Conservation (phyloP, 352 stramenopile species). For the Halophytophthora batemanensis region DNA sequence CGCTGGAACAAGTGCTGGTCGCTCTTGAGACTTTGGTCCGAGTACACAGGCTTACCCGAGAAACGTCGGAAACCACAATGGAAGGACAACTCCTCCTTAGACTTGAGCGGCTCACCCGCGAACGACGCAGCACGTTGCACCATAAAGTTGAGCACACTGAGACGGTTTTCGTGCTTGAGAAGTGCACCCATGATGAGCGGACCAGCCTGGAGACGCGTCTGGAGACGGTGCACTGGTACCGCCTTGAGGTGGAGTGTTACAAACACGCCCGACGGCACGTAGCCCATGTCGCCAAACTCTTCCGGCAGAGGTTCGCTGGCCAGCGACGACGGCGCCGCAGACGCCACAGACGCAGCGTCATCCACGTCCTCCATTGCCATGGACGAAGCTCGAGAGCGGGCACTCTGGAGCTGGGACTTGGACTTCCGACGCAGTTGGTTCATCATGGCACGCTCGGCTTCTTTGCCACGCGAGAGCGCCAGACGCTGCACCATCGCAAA, state of each 20-base stretch:
- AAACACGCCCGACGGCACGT: slow-evolving; percentile 92
- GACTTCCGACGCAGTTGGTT: slow-evolving; percentile 58
- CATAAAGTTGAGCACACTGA: slow-evolving; percentile 98
- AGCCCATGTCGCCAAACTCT: slow-evolving; percentile 75
- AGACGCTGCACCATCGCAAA: slow-evolving; percentile 94
- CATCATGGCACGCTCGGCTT: slow-evolving; percentile 70
- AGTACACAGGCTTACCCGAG: slow-evolving; percentile 93
- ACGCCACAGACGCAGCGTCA: slow-evolving; percentile 30
- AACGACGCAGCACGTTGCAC: slow-evolving; percentile 82
- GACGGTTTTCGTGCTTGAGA: slow-evolving; percentile 96
- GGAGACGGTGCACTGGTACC: slow-evolving; percentile 55
- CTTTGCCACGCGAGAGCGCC: slow-evolving; percentile 82
- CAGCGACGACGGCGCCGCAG: slow-evolving; percentile 28
- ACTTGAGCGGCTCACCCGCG: slow-evolving; percentile 90
- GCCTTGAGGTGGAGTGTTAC: slow-evolving; percentile 87
- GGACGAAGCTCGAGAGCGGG: slow-evolving; percentile 55
- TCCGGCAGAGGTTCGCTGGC: slow-evolving; percentile 19
- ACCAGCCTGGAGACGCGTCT: slow-evolving; percentile 52
- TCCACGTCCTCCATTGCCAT: slow-evolving; percentile 79
- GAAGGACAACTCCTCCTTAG: slow-evolving; percentile 95
- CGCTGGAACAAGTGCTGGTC: slow-evolving; percentile 99
- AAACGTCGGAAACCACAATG: slow-evolving; percentile 96
- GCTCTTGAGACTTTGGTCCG: slow-evolving; percentile 97
- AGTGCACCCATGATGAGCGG: slow-evolving; percentile 82
- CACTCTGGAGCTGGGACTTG: slow-evolving; percentile 20